Conservation (phyloP, 768 basidiomycete species). For the Termitomyces sp. region DNA sequence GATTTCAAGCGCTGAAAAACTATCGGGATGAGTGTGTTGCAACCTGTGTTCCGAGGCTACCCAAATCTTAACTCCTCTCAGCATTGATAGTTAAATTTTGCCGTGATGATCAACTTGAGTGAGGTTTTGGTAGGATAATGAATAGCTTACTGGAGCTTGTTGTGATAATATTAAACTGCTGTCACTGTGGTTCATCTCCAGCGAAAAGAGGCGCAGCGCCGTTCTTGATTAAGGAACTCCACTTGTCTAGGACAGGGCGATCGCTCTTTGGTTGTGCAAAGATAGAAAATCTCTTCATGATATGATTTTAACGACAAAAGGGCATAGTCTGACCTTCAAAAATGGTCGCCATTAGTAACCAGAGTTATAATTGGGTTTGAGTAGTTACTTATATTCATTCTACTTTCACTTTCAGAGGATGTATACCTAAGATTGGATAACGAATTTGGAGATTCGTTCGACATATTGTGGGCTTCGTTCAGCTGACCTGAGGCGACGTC, state of each 20-base stretch:
- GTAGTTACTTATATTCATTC: neutral
- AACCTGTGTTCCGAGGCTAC: constrained; percentile 1
- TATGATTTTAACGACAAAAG: neutral
- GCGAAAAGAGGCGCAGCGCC: neutral
- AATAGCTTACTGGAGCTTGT: neutral
- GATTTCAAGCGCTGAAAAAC: neutral
- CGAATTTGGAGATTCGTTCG: neutral
- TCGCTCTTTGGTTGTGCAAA: neutral
- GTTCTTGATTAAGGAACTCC: neutral
- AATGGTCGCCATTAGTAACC: neutral
- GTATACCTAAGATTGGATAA: neutral
- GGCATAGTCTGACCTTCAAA: neutral
- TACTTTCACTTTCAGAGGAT: neutral
- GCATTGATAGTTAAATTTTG: neutral
- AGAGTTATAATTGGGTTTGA: neutral
- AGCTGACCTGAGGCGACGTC: neutral
- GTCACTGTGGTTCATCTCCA: too few species aligned
- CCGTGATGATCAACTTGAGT: neutral
- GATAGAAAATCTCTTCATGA: neutral
- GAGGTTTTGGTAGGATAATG: neutral
- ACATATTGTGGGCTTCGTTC: neutral
- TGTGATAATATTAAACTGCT: neutral
- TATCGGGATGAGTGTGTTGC: neutral
- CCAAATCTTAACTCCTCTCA: neutral
- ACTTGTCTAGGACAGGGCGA: neutral